Evolutionary conservation across 1,139 yeast genomes (phyloP), one percentile per base, ranked within the genome.

Genomic region (Blastobotrys buckinghamii): DNA sequence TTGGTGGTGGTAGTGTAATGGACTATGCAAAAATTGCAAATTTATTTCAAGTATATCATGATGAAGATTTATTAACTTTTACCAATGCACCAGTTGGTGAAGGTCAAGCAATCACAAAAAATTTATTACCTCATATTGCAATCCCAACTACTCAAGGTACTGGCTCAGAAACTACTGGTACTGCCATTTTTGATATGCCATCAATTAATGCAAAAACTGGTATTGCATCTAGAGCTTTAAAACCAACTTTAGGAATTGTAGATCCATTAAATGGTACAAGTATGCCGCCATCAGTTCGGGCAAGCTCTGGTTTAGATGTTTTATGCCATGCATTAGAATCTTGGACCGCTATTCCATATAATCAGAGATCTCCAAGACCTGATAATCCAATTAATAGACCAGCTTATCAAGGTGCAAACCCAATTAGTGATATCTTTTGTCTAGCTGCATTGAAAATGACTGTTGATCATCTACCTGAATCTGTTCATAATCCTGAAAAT

Each of bases 111-210:
- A 61, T 69, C 24, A 65, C 61, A 24, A 58, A 59, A 39, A 50
- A 56, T 34, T 55, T 69, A 48, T 54, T 61, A 47, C 76, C 76
- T 4, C 55, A 72, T 53, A 67, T 72, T 48, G 75, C 76, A 7
- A 65, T 71, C 38, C 73, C 73, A 38, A 70, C 74, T 20, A 70
- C 74, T n/a, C 73, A 74, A 7, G 74, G 74, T 36, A 70, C 74
- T 17, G 75, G 74, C 26, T 71, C 75, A 2, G 75, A 73, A 53
- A 70, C 75, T 44, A 72, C 76, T 1, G 74, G 75, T 20, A 69
- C 73, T 0, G 73, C 73, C 13, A 64, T 67, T 45, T 68, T 69
- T 54, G 73, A 69, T 52, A 58, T 69, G 50, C 57, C 61, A 3
- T 47, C 51, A 13, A 58, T 58, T 35, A 52, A 62, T 13, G 64